Percentiles rank a stretch among this genome's conserved stretches.
Evolutionary conservation across 1,139 yeast genomes (phyloP).

Genomic region (Candida albicans): DNA sequence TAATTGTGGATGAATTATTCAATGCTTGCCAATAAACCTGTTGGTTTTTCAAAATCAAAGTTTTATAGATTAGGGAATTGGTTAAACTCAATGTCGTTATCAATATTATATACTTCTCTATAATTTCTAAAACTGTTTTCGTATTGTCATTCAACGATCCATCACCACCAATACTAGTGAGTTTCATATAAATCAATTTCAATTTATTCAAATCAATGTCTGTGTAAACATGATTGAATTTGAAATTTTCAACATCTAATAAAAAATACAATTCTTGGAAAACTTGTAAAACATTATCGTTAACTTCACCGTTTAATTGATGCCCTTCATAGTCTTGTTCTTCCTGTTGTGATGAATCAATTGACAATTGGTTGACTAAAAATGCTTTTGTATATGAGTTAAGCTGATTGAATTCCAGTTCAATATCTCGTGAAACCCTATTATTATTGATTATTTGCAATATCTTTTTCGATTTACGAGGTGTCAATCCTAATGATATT

Average conservation of each 20-base stretch:
- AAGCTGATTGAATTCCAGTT: constrained; percentile 12
- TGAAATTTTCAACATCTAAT: constrained; percentile 26
- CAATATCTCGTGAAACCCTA: constrained; percentile 15
- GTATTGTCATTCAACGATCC: background rate
- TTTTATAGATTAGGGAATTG: constrained; percentile 35
- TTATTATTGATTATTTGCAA: constrained; percentile 16
- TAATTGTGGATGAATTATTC: constrained; percentile 21
- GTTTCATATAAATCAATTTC: constrained; percentile 12
- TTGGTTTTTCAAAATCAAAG: constrained; percentile 35
- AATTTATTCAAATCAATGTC: constrained; percentile 18
- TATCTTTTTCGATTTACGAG: constrained; percentile 12
- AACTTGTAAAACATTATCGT: constrained; percentile 25
- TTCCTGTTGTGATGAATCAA: constrained; percentile 4
- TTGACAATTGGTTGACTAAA: constrained; percentile 9
- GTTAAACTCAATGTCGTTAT: constrained; percentile 31
- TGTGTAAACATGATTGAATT: constrained; percentile 16
- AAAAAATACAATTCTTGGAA: constrained; percentile 27
- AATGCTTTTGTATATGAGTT: constrained; percentile 15
- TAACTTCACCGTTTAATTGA: constrained; percentile 19
- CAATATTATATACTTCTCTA: constrained; percentile 27
- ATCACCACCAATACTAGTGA: constrained; percentile 3
- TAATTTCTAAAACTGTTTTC: constrained; percentile 17
- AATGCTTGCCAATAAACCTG: constrained; percentile 39
- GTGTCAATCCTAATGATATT: constrained; percentile 15
- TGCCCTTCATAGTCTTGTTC: background rate